These are phyloP conservation scores for Hanseniaspora uvarum DNA, from an alignment of 1,139 yeast species.

Conservation along the genomic window DNA sequence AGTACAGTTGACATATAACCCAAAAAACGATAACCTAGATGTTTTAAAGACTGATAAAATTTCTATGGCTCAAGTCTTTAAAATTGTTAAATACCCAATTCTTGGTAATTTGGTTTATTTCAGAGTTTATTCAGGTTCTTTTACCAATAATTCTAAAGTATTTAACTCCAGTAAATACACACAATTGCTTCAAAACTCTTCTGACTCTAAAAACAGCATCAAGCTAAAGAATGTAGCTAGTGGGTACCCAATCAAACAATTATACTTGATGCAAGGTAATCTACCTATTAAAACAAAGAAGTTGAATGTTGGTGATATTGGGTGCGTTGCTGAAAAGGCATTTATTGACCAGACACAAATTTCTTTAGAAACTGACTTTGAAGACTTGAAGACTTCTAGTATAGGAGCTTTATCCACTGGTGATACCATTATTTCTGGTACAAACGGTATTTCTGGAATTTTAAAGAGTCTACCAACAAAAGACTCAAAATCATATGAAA, in stretches of 20 bases:
- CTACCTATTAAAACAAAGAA: conserved; percentile 58
- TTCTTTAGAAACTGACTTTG: conserved; percentile 4
- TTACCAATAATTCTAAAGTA: conserved; percentile 52
- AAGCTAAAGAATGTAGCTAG: conserved; percentile 44
- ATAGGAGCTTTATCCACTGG: conserved; percentile 13
- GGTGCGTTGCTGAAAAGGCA: conserved; percentile 47
- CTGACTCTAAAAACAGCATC: background rate
- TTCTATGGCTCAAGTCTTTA: conserved; percentile 79
- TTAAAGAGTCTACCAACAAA: conserved; percentile 4
- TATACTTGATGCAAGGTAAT: conserved; percentile 83
- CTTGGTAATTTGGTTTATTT: conserved; percentile 79
- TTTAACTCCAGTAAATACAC: conserved; percentile 32
- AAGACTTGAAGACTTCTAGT: conserved; percentile 4
- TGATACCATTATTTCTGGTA: conserved; percentile 7
- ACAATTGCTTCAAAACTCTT: conserved; percentile 26
- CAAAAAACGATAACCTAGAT: conserved; percentile 38
- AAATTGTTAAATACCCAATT: conserved; percentile 75
- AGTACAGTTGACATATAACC: conserved; percentile 35
- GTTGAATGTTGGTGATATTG: conserved; percentile 72
- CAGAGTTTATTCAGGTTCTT: conserved; percentile 73
- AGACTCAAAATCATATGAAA: background rate
- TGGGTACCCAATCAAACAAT: conserved; percentile 53
- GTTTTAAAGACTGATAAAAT: conserved; percentile 47
- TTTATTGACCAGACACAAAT: conserved; percentile 7
- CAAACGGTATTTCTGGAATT: background rate